A percentile compares a stretch with the other conserved stretches of the same genome.
Evolutionary conservation across 371 early-diverging fungal genomes (phyloP).

Genomic region (Haplosporangium sp.): DNA sequence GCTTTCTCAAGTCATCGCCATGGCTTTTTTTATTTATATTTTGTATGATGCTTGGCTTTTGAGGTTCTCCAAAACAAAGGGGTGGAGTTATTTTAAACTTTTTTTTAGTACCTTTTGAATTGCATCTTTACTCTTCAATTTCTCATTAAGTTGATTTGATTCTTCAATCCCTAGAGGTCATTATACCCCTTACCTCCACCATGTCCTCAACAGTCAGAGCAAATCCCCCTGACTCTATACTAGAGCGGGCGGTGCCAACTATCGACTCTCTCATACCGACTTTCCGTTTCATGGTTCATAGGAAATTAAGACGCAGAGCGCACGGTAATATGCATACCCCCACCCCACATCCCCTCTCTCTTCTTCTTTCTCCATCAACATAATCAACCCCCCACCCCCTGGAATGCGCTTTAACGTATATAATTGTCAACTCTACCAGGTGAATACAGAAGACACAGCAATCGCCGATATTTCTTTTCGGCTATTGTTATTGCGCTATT

Average conservation of each 20-base stretch:
- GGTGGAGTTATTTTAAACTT: too few species aligned
- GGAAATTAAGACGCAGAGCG: constrained; percentile 37
- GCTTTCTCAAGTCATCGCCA: too few species aligned
- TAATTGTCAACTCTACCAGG: constrained; percentile 9
- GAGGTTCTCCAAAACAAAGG: not conserved
- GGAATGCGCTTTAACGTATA: not conserved
- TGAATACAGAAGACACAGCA: constrained; percentile 35
- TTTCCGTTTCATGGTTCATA: constrained; percentile 48
- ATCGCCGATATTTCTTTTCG: constrained; percentile 41
- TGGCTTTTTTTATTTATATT: too few species aligned
- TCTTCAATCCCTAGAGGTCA: not conserved
- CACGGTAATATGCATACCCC: constrained; percentile 30
- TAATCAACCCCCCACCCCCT: not conserved
- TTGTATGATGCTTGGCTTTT: too few species aligned
- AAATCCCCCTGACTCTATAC: not conserved
- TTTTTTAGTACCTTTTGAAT: too few species aligned
- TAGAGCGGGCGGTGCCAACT: constrained; percentile 10
- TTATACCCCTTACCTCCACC: not conserved
- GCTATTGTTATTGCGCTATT: constrained; percentile 40
- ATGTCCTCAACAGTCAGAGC: not conserved
- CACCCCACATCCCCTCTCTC: not conserved
- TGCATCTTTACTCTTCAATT: too few species aligned
- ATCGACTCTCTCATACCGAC: constrained; percentile 46
- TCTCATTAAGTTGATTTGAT: not conserved
- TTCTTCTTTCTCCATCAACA: too few species aligned